Base-by-base conservation (phyloP, 257 asterid genomes). In the Jacaranda mimosifolia region DNA sequence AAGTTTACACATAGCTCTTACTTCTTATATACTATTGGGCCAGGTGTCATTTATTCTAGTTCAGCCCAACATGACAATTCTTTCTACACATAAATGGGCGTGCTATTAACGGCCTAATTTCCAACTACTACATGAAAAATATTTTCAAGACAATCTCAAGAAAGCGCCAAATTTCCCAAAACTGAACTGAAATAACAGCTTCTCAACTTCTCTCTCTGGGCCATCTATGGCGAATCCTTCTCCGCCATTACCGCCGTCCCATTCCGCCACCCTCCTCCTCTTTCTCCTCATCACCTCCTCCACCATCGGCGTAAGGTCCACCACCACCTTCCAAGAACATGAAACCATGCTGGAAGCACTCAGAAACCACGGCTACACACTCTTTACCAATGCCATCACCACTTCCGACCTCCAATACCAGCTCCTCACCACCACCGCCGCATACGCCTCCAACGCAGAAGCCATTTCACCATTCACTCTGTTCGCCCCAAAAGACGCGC, bases 351-450 rank as follows among this genome's bases (percentile, higher is more conserved):
- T 81, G 42, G 46, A 48, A 9, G 58, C 82, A 17, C 88, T 90
- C 72, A 56, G 85, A n/a, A 56, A 21, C 81, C 80, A 43, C 66
- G 96, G 93, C 19, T 86, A 80, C 86, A 77, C 83, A 0, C 96
- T 89, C 76, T 89, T 90, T 72, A 81, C 91, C 84, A 90, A 90
- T 85, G 91, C 89, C 64, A 77, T 88, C 21, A 40, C 89, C 80
- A 90, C 96, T 79, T 87, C 96, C 73, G 94, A 89, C 77, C 81
- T 90, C 77, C 84, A 87, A 26, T 82, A 73, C 86, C 86, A 90
- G 77, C 86, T 90, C 74, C 84, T 83, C 88, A 35, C 81, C 63
- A 26, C 78, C 32, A 26, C 75, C 55, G 3, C 48, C 64, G 52
- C 65, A n/a, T n/a, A n/a, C 19, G 32, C 79, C 68, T 17, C 65